Percentiles rank a stretch among this genome's conserved stretches.
phyloP scores from a whole-genome alignment of 1,284 basidiomycete genomes.

The Rhodotorula sp. region DNA sequence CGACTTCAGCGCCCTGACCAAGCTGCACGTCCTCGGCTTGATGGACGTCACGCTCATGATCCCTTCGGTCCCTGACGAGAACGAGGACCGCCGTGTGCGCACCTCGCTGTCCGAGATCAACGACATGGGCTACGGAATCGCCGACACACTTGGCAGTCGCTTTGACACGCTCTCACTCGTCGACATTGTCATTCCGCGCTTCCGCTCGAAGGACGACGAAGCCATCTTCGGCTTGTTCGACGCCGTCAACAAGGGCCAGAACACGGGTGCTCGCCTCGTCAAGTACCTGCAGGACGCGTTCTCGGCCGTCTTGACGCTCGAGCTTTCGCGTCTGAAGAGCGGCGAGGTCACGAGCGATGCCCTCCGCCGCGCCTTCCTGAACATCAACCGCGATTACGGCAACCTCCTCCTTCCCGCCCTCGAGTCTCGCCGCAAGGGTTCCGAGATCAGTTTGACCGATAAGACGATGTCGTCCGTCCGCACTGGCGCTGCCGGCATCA shows the following conservation, averaged over 20 bases:
- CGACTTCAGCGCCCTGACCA: conserved; percentile 79
- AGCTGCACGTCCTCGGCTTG: conserved; percentile 84
- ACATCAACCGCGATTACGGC: conserved; percentile 67
- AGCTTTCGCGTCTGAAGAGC: conserved; percentile 59
- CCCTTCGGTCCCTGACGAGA: conserved; percentile 83
- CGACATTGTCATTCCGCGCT: conserved; percentile 88
- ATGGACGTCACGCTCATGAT: conserved; percentile 96
- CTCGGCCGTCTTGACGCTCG: conserved; percentile 60
- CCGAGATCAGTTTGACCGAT: conserved; percentile 42
- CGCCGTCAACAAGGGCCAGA: conserved; percentile 58
- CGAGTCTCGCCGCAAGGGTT: conserved; percentile 46
- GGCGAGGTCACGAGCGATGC: conserved; percentile 64
- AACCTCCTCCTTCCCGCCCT: conserved; percentile 62
- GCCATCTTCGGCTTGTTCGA: conserved; percentile 97
- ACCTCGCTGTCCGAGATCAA: conserved; percentile 88
- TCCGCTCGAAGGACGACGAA: conserved; percentile 72
- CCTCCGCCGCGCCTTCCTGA: conserved; percentile 77
- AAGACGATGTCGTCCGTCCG: conserved; percentile 47
- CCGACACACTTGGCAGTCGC: conserved; percentile 81
- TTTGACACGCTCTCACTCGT: conserved; percentile 78
- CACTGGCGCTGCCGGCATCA: conserved; percentile 81
- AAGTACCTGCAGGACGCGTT: conserved; percentile 83
- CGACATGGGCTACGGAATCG: conserved; percentile 94
- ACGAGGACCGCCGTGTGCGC: conserved; percentile 84
- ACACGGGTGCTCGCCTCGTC: conserved; percentile 52